Evolutionary conservation across 2,329 filamentous ascomycete species (phyloP).

Genomic region (Podosphaera aphanis): DNA sequence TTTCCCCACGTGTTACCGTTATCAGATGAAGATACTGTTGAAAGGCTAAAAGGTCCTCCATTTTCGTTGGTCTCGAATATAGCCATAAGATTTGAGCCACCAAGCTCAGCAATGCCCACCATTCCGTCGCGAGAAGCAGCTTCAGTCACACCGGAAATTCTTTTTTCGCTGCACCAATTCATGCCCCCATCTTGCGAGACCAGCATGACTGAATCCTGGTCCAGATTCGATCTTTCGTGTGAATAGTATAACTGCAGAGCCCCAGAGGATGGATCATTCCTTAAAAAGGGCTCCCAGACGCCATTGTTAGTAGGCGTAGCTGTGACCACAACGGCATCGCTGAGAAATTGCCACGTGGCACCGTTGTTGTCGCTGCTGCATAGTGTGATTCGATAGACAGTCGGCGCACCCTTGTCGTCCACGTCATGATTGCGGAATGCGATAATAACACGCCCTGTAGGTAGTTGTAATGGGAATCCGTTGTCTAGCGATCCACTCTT

Average conservation of each 20-base stretch:
- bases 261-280: neutral
- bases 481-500: slow-evolving; percentile 3
- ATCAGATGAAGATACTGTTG: slow-evolving; percentile 1
- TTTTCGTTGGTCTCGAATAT: slow-evolving; percentile 4
- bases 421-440: slow-evolving; percentile 3
- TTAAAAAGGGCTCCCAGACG: slow-evolving; percentile 4
- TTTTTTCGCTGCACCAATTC: neutral
- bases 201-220: slow-evolving; percentile 3
- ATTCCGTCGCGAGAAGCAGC: slow-evolving; percentile 3
- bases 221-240: neutral
- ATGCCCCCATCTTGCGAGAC: slow-evolving; percentile 2
- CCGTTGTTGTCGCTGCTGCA: slow-evolving; percentile 3
- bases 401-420: neutral
- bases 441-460: slow-evolving; percentile 1
- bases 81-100: slow-evolving; percentile 2
- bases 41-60: slow-evolving; percentile 1
- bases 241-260: slow-evolving; percentile 4
- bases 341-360: slow-evolving; percentile 3
- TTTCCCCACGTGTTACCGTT: slow-evolving; percentile 4
- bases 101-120: slow-evolving; percentile 3
- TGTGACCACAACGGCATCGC: neutral
- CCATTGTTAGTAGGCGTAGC: neutral
- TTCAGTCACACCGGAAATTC: slow-evolving; percentile 1
- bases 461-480: slow-evolving; percentile 3
- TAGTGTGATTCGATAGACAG: slow-evolving; percentile 2